Evolutionary conservation across 2,329 filamentous ascomycete species (phyloP), one percentile per base, ranked within the genome.

Genomic region (Tolypocladium album): DNA sequence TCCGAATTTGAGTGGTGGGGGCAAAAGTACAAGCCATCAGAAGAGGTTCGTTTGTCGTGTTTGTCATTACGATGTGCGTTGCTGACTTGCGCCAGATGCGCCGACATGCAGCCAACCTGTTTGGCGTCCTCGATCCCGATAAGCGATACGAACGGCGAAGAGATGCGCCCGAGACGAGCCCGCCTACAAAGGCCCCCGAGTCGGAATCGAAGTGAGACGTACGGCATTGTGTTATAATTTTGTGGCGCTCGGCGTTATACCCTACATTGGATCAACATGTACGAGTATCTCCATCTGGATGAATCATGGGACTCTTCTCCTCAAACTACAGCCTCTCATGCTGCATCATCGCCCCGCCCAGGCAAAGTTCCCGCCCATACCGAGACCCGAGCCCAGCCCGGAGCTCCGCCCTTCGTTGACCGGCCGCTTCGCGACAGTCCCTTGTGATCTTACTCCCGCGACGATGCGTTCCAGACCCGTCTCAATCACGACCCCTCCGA

Each of bases 401-500:
- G 76, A 67, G 12, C 73, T 67, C 58, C 81, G 72, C 20, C 83
- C 79, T 72, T 91, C 88, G 69, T 92, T 92, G 39, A 91, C 87
- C 0, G 89, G 89, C 65, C 89, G 77, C 77, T 92, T 92, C 9
- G 88, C 87, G 13, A 93, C 88, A 40, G 85, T 85, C 22, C 89
- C 89, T 69, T 92, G 89, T 11, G 85, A 82, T 60, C 80, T 87
- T 6, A 97, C 93, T 1, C 90, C 92, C 40, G 90, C 83, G 5
- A 97, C 89, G 59, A 97, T 94, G 72, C 87, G 87, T 61, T 96
- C 92, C 62, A 96, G 76, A 67, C 88, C 90, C 39, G 93, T 97
- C 78, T 97, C 93, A 31, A 97, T 87, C 20, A 97, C 93, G 17
- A 97, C 91, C 1, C 93, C 93, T 17, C 93, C 93, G 20, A 96